These are phyloP conservation scores for Russula emetica DNA, from an alignment of 768 basidiomycete species.

Conservation along the genomic window DNA sequence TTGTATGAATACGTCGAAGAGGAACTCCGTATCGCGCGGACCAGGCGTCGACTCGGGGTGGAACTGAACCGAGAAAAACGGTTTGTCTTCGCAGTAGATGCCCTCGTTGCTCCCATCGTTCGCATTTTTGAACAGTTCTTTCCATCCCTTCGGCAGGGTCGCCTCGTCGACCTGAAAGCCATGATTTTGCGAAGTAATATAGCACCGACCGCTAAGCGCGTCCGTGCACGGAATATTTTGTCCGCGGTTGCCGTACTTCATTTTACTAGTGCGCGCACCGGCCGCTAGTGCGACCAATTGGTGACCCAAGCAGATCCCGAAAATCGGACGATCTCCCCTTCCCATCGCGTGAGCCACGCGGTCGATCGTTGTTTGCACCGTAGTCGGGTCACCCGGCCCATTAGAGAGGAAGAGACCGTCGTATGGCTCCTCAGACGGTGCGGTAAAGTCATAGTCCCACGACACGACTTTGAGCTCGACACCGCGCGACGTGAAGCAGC, in stretches of 20 bases:
- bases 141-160: conserved; percentile 81
- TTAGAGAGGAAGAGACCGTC: conserved; percentile 98
- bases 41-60: conserved; percentile 97
- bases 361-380: conserved; percentile 66
- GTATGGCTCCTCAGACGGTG: conserved; percentile 68
- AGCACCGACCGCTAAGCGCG: conserved; percentile 89
- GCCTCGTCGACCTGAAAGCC: conserved; percentile 89
- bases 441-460: conserved; percentile 90
- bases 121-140: conserved; percentile 91
- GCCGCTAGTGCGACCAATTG: conserved; percentile 93
- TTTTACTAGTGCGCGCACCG: conserved; percentile 92
- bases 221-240: conserved; percentile 99
- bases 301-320: conserved; percentile 98
- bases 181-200: conserved; percentile 99
- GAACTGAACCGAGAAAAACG: conserved; percentile 99
- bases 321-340: conserved; percentile 79
- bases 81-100: conserved; percentile 87
- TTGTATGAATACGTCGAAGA: conserved; percentile 96
- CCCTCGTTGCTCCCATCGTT: conserved; percentile 98
- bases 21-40: conserved; percentile 96
- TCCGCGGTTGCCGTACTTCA: conserved; percentile 99
- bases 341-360: conserved; percentile 64
- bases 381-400: conserved; percentile 94
- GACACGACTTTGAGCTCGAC: conserved; percentile 96
- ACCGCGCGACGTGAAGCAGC: conserved; percentile 90